These are phyloP conservation scores for Hygrophoropsis aurantiaca DNA, from an alignment of 768 basidiomycete genomes.

Conservation along the genomic window DNA sequence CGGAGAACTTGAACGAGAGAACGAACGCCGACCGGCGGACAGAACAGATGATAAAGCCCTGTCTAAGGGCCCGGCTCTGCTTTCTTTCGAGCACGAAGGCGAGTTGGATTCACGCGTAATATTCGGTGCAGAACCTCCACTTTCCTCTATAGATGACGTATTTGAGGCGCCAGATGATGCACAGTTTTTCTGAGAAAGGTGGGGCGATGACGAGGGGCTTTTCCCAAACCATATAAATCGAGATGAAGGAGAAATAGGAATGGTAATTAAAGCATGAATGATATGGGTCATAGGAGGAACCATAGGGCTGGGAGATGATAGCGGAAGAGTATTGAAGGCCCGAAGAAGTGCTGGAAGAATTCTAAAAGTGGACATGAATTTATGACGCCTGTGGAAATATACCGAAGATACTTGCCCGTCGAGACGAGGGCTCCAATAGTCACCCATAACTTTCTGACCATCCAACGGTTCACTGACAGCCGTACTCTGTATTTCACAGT, in stretches of 20 bases:
- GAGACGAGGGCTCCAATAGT: slow-evolving; percentile 72
- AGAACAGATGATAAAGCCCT: slow-evolving; percentile 25
- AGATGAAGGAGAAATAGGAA: slow-evolving; percentile 64
- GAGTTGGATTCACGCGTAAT: neutral
- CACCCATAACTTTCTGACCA: slow-evolving; percentile 58
- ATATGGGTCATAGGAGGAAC: slow-evolving; percentile 75
- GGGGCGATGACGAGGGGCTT: slow-evolving; percentile 33
- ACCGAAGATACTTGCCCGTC: slow-evolving; percentile 52
- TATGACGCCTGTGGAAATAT: neutral
- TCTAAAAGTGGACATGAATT: slow-evolving; percentile 33
- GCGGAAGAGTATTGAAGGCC: slow-evolving; percentile 65
- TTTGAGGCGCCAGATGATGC: slow-evolving; percentile 37
- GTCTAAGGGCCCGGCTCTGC: slow-evolving; percentile 21
- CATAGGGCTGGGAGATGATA: slow-evolving; percentile 62
- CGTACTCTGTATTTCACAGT: slow-evolving; percentile 41
- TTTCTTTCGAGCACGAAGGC: slow-evolving; percentile 15
- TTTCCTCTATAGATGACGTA: slow-evolving; percentile 23
- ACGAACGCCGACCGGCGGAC: slow-evolving; percentile 28
- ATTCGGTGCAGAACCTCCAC: neutral
- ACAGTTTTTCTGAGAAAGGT: slow-evolving; percentile 18
- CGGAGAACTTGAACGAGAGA: slow-evolving; percentile 48
- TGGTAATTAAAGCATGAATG: slow-evolving; percentile 77
- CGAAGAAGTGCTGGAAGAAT: slow-evolving; percentile 72
- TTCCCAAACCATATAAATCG: slow-evolving; percentile 63
- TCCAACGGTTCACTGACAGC: slow-evolving; percentile 11